These are phyloP conservation scores for Lyophyllum shimeji DNA, from an alignment of 768 basidiomycete genomes.

Conservation along the genomic window DNA sequence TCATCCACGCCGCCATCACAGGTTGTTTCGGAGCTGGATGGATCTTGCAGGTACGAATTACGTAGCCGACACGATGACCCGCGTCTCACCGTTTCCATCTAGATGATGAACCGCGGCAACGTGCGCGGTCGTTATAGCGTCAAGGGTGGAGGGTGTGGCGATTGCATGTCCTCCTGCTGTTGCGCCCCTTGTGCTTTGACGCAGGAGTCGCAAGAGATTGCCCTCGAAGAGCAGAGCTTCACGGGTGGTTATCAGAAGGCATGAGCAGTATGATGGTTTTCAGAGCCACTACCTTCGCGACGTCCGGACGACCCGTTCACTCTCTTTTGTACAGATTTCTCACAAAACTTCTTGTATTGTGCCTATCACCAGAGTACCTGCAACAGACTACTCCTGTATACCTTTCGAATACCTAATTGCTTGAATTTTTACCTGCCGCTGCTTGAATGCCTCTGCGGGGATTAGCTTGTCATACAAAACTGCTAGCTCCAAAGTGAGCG, in stretches of 20 bases:
- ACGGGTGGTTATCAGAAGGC: conserved; percentile 7
- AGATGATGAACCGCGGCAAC: conserved; percentile 25
- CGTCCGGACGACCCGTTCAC: background rate
- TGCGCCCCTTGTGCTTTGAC: conserved; percentile 42
- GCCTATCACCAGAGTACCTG: background rate
- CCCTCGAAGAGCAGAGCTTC: conserved; percentile 37
- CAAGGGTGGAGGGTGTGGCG: conserved; percentile 30
- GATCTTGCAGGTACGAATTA: conserved; percentile 30
- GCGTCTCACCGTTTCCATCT: background rate
- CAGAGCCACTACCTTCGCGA: background rate
- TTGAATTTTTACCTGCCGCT: no score
- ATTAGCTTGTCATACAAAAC: no score
- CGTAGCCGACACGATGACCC: background rate
- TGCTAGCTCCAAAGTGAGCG: no score
- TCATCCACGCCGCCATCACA: conserved; percentile 22
- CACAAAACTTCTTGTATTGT: background rate
- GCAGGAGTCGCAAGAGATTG: conserved; percentile 41
- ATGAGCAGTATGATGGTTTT: background rate
- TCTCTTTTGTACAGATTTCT: background rate
- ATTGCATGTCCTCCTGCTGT: conserved; percentile 31
- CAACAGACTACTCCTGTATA: background rate
- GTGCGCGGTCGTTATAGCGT: conserved; percentile 23
- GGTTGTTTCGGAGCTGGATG: conserved; percentile 24
- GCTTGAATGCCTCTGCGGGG: no score
- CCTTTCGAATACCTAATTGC: no score